phyloP scores from a whole-genome alignment of 2,329 filamentous ascomycete species.

The Pyrenophora teres region DNA sequence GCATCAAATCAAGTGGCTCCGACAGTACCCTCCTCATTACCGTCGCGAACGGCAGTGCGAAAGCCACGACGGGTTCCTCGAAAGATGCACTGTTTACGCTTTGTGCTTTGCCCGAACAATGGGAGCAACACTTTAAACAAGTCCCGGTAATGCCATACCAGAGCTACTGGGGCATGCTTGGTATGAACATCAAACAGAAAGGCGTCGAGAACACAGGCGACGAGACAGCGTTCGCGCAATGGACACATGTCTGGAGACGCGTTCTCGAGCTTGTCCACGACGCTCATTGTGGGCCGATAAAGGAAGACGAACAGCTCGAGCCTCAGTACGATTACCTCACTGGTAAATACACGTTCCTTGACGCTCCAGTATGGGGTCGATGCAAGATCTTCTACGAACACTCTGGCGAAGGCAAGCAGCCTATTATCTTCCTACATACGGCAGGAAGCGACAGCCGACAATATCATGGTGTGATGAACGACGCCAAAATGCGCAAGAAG shows the following conservation, averaged over 20 bases:
- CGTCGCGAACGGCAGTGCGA: conserved; percentile 38
- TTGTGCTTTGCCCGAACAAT: conserved; percentile 52
- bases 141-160: conserved; percentile 52
- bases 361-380: conserved; percentile 54
- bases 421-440: conserved; percentile 54
- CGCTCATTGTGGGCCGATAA: conserved; percentile 52
- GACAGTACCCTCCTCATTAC: conserved; percentile 43
- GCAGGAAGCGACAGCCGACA: conserved; percentile 55
- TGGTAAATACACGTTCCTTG: conserved; percentile 55
- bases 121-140: conserved; percentile 53
- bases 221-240: conserved; percentile 51
- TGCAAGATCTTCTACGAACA: conserved; percentile 58
- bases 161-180: conserved; percentile 54
- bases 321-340: conserved; percentile 52
- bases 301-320: conserved; percentile 47
- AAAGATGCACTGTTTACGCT: conserved; percentile 48
- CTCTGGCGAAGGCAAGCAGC: conserved; percentile 53
- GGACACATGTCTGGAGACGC: conserved; percentile 55
- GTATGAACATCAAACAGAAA: conserved; percentile 57
- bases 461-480: conserved; percentile 60
- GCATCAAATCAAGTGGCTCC: conserved; percentile 43
- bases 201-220: conserved; percentile 56
- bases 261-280: conserved; percentile 56
- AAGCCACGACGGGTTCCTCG: conserved; percentile 32
- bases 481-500: conserved; percentile 52